Evolutionary conservation across 345 rosid species (phyloP).

Genomic region (Lagerstroemia speciosa): DNA sequence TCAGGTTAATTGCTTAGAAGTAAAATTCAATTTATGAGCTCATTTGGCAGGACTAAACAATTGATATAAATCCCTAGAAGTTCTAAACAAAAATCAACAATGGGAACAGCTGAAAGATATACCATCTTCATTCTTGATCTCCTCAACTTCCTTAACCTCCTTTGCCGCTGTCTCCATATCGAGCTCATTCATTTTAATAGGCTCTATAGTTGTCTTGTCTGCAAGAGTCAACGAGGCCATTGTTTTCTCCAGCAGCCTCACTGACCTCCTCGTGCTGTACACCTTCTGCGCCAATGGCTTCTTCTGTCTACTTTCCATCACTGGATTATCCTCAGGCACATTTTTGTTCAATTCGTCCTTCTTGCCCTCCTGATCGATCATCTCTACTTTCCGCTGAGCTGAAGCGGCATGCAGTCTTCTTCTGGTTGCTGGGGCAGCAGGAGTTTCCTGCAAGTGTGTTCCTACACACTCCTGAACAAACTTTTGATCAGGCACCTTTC

Average conservation of each 20-base stretch:
- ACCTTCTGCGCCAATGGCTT: slow-evolving; percentile 30
- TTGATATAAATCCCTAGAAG: not conserved
- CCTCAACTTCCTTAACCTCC: slow-evolving; percentile 14
- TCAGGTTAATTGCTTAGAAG: not conserved
- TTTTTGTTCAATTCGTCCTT: slow-evolving; percentile 3
- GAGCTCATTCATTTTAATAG: slow-evolving; percentile 19
- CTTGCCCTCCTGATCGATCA: not conserved
- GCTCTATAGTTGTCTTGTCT: slow-evolving; percentile 18
- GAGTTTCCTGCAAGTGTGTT: slow-evolving; percentile 21
- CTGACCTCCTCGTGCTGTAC: slow-evolving; percentile 61
- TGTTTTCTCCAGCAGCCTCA: slow-evolving; percentile 53
- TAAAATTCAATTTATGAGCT: not conserved
- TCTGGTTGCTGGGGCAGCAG: slow-evolving; percentile 24
- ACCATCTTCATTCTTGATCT: slow-evolving; percentile 24
- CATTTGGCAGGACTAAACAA: not conserved
- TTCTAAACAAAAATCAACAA: not conserved
- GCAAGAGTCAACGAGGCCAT: slow-evolving; percentile 48
- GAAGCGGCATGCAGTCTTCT: slow-evolving; percentile 31
- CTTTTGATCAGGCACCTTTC: slow-evolving; percentile 23
- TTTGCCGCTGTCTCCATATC: slow-evolving; percentile 10
- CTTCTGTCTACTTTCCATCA: slow-evolving; percentile 10
- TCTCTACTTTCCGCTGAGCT: slow-evolving; percentile 7
- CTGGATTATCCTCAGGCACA: slow-evolving; percentile 19
- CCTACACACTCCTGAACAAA: slow-evolving; percentile 34
- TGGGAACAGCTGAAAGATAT: slow-evolving; percentile 9